Evolutionary conservation across 2,329 filamentous ascomycete genomes (phyloP), one percentile per base, ranked within the genome.

Genomic region (Zopfia rhizophila): DNA sequence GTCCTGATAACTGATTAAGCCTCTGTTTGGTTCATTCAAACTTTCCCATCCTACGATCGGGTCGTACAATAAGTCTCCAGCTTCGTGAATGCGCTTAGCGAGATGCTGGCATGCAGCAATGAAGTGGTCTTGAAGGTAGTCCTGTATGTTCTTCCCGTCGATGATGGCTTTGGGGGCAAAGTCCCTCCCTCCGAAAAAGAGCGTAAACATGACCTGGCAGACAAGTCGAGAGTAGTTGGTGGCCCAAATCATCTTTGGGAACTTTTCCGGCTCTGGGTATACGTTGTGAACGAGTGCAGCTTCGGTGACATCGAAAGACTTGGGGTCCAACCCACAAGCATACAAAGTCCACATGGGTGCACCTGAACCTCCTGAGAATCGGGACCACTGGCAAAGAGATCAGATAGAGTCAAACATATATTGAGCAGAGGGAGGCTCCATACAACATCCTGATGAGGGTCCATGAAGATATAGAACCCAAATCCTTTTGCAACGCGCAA

Each of bases 171-270:
- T 97, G 3, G 95, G 95, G 1, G 94, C 90, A 76, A 97, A 97
- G 62, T 95, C 90, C 53, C 80, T 85, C 24, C 94, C 94, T 7
- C 82, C 92, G 70, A 95, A 99, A 76, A 96, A 99, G 38, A 97
- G 76, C 0, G 93, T 96, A 69, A 97, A 97, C 58, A 97, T 91
- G 32, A 91, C 92, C 56, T 92, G 90, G 37, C 88, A 89, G 3
- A 88, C 92, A 37, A 97, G 79, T 17, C 94, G 84, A 51, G 85
- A 89, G 72, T 99, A 99, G 69, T 99, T 99, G 38, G 95, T 97
- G 12, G 93, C 91, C 94, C 94, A 99, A 46, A 97, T 93, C 95
- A 99, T 99, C 76, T 97, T 97, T 17, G 94, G 94, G 57, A 93
- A 99, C 1, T 87, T 82, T 18, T 86, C 86, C 7, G 92, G 91